These are phyloP conservation scores for Kwoniella pini DNA, from an alignment of 768 basidiomycete genomes.

Conservation along the genomic window DNA sequence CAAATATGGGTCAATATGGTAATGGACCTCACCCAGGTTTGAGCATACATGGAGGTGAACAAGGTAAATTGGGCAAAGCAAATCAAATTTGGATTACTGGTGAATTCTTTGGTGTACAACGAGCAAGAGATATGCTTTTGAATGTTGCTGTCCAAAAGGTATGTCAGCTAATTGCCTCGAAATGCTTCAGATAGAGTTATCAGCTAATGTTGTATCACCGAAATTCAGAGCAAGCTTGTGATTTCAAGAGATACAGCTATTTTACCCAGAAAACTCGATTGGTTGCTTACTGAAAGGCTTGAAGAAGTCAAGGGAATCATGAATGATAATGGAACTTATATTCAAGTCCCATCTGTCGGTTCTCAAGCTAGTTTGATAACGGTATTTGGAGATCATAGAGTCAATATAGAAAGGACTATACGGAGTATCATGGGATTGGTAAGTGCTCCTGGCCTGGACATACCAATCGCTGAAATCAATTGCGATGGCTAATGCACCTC, in stretches of 20 bases:
- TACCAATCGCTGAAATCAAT: neutral
- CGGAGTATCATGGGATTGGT: constrained; percentile 93
- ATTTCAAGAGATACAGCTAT: constrained; percentile 92
- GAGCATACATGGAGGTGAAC: constrained; percentile 35
- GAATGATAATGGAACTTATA: constrained; percentile 94
- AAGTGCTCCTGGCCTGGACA: constrained; percentile 48
- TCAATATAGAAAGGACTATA: constrained; percentile 92
- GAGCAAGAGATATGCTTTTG: constrained; percentile 92
- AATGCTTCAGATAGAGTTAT: too few relatives aligned
- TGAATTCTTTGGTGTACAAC: constrained; percentile 92
- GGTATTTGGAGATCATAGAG: constrained; percentile 88
- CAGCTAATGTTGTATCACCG: constrained; percentile 2
- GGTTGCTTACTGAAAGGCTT: constrained; percentile 95
- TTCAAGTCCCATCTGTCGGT: constrained; percentile 89
- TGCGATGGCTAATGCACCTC: neutral
- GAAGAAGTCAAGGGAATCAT: constrained; percentile 90
- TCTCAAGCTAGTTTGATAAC: constrained; percentile 89
- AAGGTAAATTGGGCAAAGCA: constrained; percentile 60
- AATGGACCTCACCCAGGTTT: constrained; percentile 55
- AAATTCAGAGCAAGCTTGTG: constrained; percentile 74
- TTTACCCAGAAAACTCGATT: constrained; percentile 93
- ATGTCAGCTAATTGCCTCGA: constrained; percentile 25
- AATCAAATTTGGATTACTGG: constrained; percentile 95
- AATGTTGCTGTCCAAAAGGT: constrained; percentile 86
- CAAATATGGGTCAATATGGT: constrained; percentile 34